These are phyloP conservation scores for Orychophragmus violaceus DNA, from an alignment of 345 rosid species.

Conservation along the genomic window DNA sequence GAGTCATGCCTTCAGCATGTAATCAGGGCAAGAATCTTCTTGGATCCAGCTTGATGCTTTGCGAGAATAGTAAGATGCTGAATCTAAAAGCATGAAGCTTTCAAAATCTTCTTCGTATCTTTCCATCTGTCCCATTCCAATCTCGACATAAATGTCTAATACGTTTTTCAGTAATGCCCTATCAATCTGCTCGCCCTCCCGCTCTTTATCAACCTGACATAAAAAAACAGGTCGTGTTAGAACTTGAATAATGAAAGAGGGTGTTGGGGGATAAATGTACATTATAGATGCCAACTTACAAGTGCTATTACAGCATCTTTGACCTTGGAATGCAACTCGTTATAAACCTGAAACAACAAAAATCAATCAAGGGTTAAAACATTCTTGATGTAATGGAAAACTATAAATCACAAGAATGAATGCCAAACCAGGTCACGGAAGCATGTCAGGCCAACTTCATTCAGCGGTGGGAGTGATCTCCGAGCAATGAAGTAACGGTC, in stretches of 20 bases:
- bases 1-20: constrained; percentile 65
- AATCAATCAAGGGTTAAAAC: background rate
- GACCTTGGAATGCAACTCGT: constrained; percentile 46
- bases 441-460: constrained; percentile 78
- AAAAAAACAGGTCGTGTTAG: background rate
- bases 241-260: background rate
- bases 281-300: constrained; percentile 36
- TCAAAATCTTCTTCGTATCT: constrained; percentile 77
- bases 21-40: constrained; percentile 74
- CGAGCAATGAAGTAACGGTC: constrained; percentile 83
- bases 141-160: constrained; percentile 69
- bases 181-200: constrained; percentile 89
- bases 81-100: constrained; percentile 55
- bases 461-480: constrained; percentile 66
- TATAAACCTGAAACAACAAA: constrained; percentile 45
- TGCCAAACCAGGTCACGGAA: constrained; percentile 69
- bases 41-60: constrained; percentile 85
- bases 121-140: constrained; percentile 75
- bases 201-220: constrained; percentile 74
- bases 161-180: constrained; percentile 72
- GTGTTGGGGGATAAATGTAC: background rate
- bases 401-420: background rate
- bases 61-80: constrained; percentile 71
- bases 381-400: background rate
- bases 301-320: constrained; percentile 63